Conservation (phyloP, 2,329 filamentous ascomycete genomes). For the Nemania diffusa region DNA sequence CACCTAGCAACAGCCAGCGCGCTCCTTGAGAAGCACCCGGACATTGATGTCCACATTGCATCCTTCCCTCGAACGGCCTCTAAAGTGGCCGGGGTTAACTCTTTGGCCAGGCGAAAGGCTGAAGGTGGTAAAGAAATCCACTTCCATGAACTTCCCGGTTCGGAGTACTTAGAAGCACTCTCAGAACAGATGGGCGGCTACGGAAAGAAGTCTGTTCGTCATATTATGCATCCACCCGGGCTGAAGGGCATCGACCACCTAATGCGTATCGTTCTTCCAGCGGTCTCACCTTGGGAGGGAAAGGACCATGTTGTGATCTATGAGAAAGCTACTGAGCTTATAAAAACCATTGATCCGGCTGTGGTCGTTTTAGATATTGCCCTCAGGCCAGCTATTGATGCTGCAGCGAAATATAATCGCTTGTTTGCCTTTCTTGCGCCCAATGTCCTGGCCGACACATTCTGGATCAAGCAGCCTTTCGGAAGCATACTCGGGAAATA, state of each 20-base stretch:
- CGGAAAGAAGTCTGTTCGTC: constrained; percentile 16
- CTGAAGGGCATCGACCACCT: constrained; percentile 29
- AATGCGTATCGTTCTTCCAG: constrained; percentile 33
- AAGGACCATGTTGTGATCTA: constrained; percentile 36
- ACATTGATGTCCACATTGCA: constrained; percentile 38
- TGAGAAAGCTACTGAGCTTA: constrained; percentile 30
- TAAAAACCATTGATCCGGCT: constrained; percentile 37
- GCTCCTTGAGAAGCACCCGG: constrained; percentile 37
- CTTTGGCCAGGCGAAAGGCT: constrained; percentile 19
- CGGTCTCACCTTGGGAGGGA: constrained; percentile 37
- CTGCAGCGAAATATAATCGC: constrained; percentile 36
- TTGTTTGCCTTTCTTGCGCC: constrained; percentile 38
- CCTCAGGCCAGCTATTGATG: constrained; percentile 39
- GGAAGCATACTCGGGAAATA: constrained; percentile 39
- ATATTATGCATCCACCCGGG: constrained; percentile 35
- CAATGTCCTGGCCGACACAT: constrained; percentile 38
- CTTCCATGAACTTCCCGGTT: constrained; percentile 25
- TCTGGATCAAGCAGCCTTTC: constrained; percentile 36
- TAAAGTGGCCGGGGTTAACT: constrained; percentile 30
- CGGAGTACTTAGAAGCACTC: constrained; percentile 20
- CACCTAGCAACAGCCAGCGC: constrained; percentile 37
- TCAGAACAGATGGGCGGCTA: constrained; percentile 14
- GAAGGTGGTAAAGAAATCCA: constrained; percentile 15
- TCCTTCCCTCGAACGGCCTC: constrained; percentile 34
- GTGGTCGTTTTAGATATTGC: constrained; percentile 38